Evolutionary conservation across 2,329 filamentous ascomycete species (phyloP).

Genomic region (Fusarium albidum): DNA sequence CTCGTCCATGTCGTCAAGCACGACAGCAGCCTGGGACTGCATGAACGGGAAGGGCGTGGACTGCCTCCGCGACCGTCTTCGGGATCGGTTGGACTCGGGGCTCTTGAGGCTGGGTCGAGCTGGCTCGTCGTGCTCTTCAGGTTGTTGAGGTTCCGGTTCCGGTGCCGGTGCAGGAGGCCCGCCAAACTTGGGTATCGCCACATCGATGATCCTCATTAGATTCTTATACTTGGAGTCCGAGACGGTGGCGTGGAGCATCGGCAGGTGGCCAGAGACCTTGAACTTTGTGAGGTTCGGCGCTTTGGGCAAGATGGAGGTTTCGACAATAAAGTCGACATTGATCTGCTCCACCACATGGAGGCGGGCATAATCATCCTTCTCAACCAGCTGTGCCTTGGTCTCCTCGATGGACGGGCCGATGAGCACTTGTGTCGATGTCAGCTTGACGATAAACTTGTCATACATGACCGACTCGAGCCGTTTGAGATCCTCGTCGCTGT

Average conservation of each 20-base stretch:
- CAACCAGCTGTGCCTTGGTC: slow-evolving; percentile 81
- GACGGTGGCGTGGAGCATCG: slow-evolving; percentile 88
- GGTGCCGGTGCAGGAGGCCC: slow-evolving; percentile 45
- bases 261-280: slow-evolving; percentile 88
- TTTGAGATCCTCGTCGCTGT: slow-evolving; percentile 88
- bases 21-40: slow-evolving; percentile 75
- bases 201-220: slow-evolving; percentile 94
- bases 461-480: slow-evolving; percentile 94
- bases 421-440: slow-evolving; percentile 93
- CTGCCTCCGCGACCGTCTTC: slow-evolving; percentile 59
- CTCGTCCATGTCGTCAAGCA: slow-evolving; percentile 80
- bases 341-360: slow-evolving; percentile 95
- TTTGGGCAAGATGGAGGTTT: slow-evolving; percentile 96
- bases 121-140: slow-evolving; percentile 37
- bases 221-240: slow-evolving; percentile 98
- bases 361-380: slow-evolving; percentile 72
- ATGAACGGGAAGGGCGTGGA: slow-evolving; percentile 80
- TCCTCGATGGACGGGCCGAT: slow-evolving; percentile 94
- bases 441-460: slow-evolving; percentile 92
- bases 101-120: slow-evolving; percentile 56
- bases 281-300: slow-evolving; percentile 92
- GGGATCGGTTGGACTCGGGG: slow-evolving; percentile 54
- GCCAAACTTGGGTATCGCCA: slow-evolving; percentile 86
- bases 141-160: slow-evolving; percentile 40
- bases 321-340: slow-evolving; percentile 96